Evolutionary conservation across 139 green algal species (phyloP).

Genomic region (Chlorella sp.): DNA sequence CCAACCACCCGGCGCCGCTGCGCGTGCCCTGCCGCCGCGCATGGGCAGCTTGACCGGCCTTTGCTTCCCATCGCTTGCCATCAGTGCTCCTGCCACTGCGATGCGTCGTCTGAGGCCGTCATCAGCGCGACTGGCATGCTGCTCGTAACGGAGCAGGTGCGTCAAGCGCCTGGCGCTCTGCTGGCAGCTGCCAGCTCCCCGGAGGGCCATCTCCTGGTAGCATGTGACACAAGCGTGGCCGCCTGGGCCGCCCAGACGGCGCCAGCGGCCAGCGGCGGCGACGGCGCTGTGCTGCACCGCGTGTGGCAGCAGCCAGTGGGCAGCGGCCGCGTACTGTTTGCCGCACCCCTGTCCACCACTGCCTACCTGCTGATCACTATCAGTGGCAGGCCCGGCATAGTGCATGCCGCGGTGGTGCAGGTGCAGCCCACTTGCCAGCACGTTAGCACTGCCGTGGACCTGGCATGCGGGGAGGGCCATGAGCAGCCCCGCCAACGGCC

Average conservation of each 20-base stretch:
- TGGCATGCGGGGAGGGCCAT: not conserved
- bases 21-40: no score
- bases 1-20: no score
- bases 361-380: slow-evolving; percentile 16
- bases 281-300: not conserved
- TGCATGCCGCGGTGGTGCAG: not conserved
- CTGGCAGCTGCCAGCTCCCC: not conserved
- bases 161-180: not conserved
- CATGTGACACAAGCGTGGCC: not conserved
- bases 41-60: no score
- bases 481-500: not conserved
- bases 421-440: not conserved
- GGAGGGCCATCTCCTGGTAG: not conserved
- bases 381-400: not conserved
- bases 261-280: not conserved
- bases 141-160: not conserved
- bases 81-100: no score
- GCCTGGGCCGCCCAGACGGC: not conserved
- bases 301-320: not conserved
- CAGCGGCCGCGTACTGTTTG: slow-evolving; percentile 3
- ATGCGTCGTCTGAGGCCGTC: not conserved
- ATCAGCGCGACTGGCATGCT: no score
- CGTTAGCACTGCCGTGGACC: not conserved
- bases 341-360: not conserved
- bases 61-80: no score